phyloP scores from a whole-genome alignment of 441 rosid species.

The Monsonia emarginata region DNA sequence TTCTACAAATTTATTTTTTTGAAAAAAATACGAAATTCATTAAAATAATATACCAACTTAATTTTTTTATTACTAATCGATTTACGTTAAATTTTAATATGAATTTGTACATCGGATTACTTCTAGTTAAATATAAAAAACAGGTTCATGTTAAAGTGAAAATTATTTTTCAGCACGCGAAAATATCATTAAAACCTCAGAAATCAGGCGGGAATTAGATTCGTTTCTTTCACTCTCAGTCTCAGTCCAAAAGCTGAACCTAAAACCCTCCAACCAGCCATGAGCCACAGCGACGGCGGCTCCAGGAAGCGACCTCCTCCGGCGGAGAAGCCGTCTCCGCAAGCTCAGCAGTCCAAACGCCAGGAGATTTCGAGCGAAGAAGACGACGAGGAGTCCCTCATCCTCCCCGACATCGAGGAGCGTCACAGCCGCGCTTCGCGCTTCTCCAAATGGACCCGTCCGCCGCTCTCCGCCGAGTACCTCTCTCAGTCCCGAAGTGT shows the following conservation, averaged over 20 bases:
- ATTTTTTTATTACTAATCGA: too few relatives aligned
- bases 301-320: constrained; percentile 61
- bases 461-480: constrained; percentile 46
- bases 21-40: too few relatives aligned
- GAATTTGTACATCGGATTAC: too few relatives aligned
- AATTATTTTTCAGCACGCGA: too few relatives aligned
- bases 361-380: constrained; percentile 35
- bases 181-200: not conserved
- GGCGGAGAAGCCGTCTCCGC: constrained; percentile 27
- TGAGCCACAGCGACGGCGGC: constrained; percentile 33
- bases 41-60: too few relatives aligned
- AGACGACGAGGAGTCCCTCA: constrained; percentile 65
- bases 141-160: too few relatives aligned
- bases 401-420: constrained; percentile 58
- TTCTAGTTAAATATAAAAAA: too few relatives aligned
- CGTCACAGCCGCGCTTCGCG: constrained; percentile 57
- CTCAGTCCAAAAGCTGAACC: not conserved
- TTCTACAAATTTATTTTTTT: too few relatives aligned
- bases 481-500: constrained; percentile 45
- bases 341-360: constrained; percentile 34
- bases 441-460: constrained; percentile 67
- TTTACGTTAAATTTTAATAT: too few relatives aligned
- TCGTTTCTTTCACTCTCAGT: not conserved
- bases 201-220: constrained; percentile 36
- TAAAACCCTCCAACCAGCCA: constrained; percentile 7